Evolutionary conservation across 768 basidiomycete genomes (phyloP), one percentile per base, ranked within the genome.

Genomic region (Fistulinella prunicolor): DNA sequence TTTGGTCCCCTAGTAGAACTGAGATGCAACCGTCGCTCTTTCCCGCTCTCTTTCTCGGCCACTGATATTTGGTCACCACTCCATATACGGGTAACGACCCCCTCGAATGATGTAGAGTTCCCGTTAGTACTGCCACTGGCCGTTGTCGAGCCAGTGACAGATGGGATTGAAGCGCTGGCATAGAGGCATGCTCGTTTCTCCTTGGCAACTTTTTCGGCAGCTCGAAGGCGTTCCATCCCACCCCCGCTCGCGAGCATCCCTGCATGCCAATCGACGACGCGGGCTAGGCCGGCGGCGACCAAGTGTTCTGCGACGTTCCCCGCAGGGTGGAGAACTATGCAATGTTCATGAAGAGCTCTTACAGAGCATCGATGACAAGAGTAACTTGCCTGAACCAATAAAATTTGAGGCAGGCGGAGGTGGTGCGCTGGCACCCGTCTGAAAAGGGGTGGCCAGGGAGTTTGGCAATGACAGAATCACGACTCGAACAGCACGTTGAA

Each of bases 231-330:
- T 59, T 94, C 92, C 81, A 97, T 90, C 5, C 82, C 88, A 34
- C 93, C 93, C 43, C 77, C 74, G 44, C 76, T 79, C 1, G 91
- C 83, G 19, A 99, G 81, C 79, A 98, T 87, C 19, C 94, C 94
- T 14, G 95, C 94, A 65, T 99, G 95, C 94, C 94, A 97, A 63
- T 95, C 94, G 49, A 98, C 86, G 42, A 97, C 79, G 48, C 91
- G 86, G 16, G 94, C 95, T 2, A 97, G 75, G 23, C 95, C 94
- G 38, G 82, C 80, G 4, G 78, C 80, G 23, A 92, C 83, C 32
- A 99, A 76, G 66, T 88, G 83, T 57, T 95, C 91, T 12, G 93
- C 94, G 21, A 99, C 86, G 68, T 96, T 96, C 26, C 95, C 95
- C 16, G 85, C 89, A 9, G 95, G 94, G 64, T 98, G 95, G 35